Evolutionary conservation across 169 alveolate genomes (phyloP).

Genomic region (Plasmodium gonderi): DNA sequence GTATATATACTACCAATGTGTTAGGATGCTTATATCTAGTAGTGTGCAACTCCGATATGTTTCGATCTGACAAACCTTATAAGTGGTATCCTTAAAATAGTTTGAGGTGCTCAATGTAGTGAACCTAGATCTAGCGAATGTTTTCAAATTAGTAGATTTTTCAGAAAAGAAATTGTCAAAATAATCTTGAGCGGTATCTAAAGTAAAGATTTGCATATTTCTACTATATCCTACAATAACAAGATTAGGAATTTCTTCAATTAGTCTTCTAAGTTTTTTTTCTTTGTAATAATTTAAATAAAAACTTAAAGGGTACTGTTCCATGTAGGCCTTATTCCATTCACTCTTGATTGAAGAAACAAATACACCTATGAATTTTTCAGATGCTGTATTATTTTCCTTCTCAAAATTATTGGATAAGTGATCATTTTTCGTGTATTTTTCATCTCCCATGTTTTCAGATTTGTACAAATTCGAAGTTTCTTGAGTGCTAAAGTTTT

Average conservation of each 20-base stretch:
- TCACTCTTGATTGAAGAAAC: conserved; percentile 80
- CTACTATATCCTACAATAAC: conserved; percentile 79
- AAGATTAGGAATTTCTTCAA: conserved; percentile 78
- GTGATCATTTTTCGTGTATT: not conserved
- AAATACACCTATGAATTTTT: conserved; percentile 75
- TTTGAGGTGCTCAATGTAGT: conserved; percentile 42
- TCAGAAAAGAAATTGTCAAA: conserved; percentile 70
- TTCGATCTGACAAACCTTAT: conserved; percentile 1
- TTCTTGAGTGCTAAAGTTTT: conserved; percentile 23
- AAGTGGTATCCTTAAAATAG: conserved; percentile 51
- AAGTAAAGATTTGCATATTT: conserved; percentile 77
- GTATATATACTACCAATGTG: too few relatives aligned
- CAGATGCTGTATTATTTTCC: not conserved
- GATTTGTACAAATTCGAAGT: conserved; percentile 23
- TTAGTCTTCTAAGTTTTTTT: conserved; percentile 69
- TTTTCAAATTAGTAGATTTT: conserved; percentile 11
- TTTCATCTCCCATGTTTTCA: not conserved
- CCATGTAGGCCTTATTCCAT: conserved; percentile 74
- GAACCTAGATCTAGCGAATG: conserved; percentile 49
- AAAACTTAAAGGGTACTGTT: conserved; percentile 68
- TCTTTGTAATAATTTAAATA: conserved; percentile 68
- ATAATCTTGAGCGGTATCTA: conserved; percentile 74
- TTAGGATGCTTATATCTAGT: too few relatives aligned
- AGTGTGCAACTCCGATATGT: not conserved
- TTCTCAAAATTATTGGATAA: conserved; percentile 9